Evolutionary conservation across 2,329 filamentous ascomycete species (phyloP).

Genomic region (Hypoxylon sp.): DNA sequence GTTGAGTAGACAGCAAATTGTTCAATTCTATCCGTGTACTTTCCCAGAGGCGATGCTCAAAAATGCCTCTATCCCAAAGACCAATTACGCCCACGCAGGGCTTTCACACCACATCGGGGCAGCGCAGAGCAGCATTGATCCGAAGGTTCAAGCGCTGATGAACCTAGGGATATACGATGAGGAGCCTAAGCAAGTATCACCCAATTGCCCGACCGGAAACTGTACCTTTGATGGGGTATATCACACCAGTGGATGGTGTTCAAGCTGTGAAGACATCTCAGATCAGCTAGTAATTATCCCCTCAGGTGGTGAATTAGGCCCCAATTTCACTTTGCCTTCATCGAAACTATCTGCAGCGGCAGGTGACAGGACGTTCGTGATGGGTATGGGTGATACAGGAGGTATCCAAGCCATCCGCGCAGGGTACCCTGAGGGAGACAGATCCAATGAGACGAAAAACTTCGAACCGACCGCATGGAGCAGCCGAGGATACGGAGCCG

Average conservation of each 20-base stretch:
- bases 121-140: conserved; percentile 1
- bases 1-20: conserved; percentile 23
- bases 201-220: conserved; percentile 23
- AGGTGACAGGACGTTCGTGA: conserved; percentile 16
- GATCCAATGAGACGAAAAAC: not conserved
- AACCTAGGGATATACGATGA: conserved; percentile 30
- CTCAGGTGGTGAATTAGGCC: not conserved
- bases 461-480: conserved; percentile 16
- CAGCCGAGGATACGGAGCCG: conserved; percentile 24
- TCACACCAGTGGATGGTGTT: conserved; percentile 26
- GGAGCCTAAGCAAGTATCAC: conserved; percentile 8
- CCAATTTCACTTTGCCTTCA: conserved; percentile 28
- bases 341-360: conserved; percentile 19
- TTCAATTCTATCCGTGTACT: conserved; percentile 24
- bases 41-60: conserved; percentile 14
- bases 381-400: not conserved
- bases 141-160: conserved; percentile 16
- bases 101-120: conserved; percentile 14
- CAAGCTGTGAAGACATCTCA: conserved; percentile 25
- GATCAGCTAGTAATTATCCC: conserved; percentile 11
- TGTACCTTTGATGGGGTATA: conserved; percentile 29
- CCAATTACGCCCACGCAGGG: conserved; percentile 16
- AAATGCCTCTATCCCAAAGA: conserved; percentile 26
- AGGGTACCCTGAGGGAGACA: not conserved
- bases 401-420: conserved; percentile 20